A percentile compares a stretch with the other conserved stretches of the same genome.
phyloP scores from a whole-genome alignment of 2,329 filamentous ascomycete species.

The Huntiella savannae region DNA sequence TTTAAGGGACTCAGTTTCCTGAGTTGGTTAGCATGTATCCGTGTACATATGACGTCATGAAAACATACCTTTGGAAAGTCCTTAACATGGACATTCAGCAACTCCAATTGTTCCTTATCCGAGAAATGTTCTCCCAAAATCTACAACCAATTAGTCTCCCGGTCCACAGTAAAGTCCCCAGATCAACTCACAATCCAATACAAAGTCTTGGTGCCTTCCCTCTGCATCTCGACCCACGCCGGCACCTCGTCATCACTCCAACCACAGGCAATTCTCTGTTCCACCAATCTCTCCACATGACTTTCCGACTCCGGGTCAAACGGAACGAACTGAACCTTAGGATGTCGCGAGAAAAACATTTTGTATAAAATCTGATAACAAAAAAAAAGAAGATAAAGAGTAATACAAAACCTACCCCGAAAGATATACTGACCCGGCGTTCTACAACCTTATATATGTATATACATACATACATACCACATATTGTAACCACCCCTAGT shows the following conservation, averaged over 20 bases:
- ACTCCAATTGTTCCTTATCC: not conserved
- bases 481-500: too few relatives aligned
- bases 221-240: slow-evolving; percentile 19
- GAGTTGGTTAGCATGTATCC: not conserved
- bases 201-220: slow-evolving; percentile 19
- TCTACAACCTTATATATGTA: too few relatives aligned
- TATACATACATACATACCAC: too few relatives aligned
- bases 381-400: too few relatives aligned
- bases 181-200: slow-evolving; percentile 22
- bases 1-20: slow-evolving; percentile 19
- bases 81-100: not conserved
- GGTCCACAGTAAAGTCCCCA: not conserved
- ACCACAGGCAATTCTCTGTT: slow-evolving; percentile 27
- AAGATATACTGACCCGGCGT: too few relatives aligned
- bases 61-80: slow-evolving; percentile 6
- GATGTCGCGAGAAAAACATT: too few relatives aligned
- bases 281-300: slow-evolving; percentile 23
- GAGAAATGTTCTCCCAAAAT: not conserved
- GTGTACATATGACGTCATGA: not conserved
- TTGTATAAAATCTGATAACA: too few relatives aligned
- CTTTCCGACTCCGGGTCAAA: slow-evolving; percentile 23
- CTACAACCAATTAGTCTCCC: not conserved
- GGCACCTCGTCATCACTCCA: slow-evolving; percentile 23
- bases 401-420: too few relatives aligned
- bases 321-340: slow-evolving; percentile 21